Evolutionary conservation across 345 rosid species (phyloP).

Genomic region (Aquilaria malaccensis): DNA sequence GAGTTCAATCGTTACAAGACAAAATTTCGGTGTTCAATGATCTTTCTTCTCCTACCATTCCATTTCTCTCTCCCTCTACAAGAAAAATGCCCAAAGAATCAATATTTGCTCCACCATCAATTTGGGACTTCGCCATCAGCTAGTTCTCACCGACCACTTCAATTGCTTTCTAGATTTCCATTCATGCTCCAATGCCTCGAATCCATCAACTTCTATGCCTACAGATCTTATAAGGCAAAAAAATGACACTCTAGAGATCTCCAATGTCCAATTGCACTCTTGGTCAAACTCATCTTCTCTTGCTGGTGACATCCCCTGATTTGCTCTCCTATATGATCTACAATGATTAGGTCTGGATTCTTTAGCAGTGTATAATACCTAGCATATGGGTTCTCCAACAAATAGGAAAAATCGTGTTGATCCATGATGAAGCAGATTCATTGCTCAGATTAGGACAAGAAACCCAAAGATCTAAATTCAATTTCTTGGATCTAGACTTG

Average conservation of each 20-base stretch:
- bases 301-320: conserved; percentile 84
- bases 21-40: too few species aligned
- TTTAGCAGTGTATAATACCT: conserved; percentile 18
- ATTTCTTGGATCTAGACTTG: conserved; percentile 60
- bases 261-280: conserved; percentile 32
- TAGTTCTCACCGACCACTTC: too few species aligned
- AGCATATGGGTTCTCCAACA: conserved; percentile 41
- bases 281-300: conserved; percentile 23
- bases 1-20: too few species aligned
- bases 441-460: conserved; percentile 17
- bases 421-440: conserved; percentile 38
- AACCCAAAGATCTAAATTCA: conserved; percentile 33
- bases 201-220: too few species aligned
- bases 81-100: too few species aligned
- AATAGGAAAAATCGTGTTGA: conserved; percentile 34
- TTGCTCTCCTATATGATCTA: conserved; percentile 23
- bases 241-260: conserved; percentile 29
- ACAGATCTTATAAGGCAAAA: too few species aligned
- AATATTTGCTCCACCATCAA: too few species aligned
- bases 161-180: too few species aligned
- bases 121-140: too few species aligned
- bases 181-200: too few species aligned
- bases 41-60: too few species aligned
- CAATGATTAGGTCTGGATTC: conserved; percentile 19
- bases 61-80: too few species aligned